Evolutionary conservation across 768 basidiomycete species (phyloP).

Genomic region (Hygrophoropsis aurantiaca): DNA sequence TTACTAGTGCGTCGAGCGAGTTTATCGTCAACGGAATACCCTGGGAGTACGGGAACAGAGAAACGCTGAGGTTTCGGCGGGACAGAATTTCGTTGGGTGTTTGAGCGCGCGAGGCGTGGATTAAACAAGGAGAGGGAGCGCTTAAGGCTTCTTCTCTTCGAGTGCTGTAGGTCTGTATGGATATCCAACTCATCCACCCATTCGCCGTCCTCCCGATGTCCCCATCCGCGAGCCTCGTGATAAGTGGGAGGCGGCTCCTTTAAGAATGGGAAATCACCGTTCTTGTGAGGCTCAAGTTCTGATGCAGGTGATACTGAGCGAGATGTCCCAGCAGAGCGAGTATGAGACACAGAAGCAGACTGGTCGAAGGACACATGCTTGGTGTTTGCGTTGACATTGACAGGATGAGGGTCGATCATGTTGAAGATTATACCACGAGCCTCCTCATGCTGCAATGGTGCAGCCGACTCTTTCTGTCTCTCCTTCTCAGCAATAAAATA

Average conservation of each 20-base stretch:
- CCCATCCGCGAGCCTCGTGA: not conserved
- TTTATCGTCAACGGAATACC: not conserved
- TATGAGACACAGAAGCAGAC: not conserved
- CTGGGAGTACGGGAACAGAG: not conserved
- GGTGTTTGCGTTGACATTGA: too few relatives aligned
- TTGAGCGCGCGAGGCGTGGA: constrained; percentile 8
- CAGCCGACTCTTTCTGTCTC: too few relatives aligned
- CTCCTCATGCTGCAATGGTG: too few relatives aligned
- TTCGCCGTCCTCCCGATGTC: not conserved
- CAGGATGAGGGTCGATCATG: too few relatives aligned
- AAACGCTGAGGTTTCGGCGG: constrained; percentile 4
- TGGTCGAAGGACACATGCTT: constrained; percentile 9
- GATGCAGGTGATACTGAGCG: not conserved
- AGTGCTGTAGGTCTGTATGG: not conserved
- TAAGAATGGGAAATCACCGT: not conserved
- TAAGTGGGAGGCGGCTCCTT: not conserved
- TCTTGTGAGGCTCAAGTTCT: constrained; percentile 1
- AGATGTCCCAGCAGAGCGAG: not conserved
- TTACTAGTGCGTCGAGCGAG: constrained; percentile 1
- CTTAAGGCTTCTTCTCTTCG: not conserved
- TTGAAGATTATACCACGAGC: too few relatives aligned
- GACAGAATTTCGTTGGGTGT: constrained; percentile 17
- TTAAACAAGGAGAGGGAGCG: constrained; percentile 13
- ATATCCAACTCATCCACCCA: not conserved
- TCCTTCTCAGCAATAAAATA: not conserved